Base-by-base conservation (phyloP, 345 rosid species). In the Combretum micranthum region DNA sequence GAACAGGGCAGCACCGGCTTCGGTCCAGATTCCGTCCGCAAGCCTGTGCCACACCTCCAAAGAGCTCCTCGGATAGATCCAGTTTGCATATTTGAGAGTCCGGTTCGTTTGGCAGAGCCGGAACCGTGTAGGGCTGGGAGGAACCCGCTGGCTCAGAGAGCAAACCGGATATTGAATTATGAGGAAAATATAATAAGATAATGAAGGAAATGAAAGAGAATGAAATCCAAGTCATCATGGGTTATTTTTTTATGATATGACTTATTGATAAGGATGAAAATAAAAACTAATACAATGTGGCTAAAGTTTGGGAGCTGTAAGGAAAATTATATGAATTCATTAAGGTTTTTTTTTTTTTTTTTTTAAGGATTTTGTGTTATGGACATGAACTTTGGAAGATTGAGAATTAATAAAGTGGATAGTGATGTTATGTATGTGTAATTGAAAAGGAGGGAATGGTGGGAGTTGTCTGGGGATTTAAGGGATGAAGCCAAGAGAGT, bases 31-130 rank as follows among this genome's bases (percentile, higher is more conserved):
- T 77, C 54, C 83, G 66, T 45, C 95, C 84, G 64, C 99, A 93
- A 0, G 99, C 99, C 12, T 77, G 84, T 60, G 74, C 76, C 37
- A 93, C 99, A 1, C 99, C 99, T 20, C 99, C 99, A 61, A 93
- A 93, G 37, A 93, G 91, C 77, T 93, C 99, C 23, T 74, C 92
- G 0, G 99, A 90, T 65, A 93, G 86, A 86, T 93, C 97, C 15
- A 93, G 82, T 15, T 83, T 76, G 75, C 97, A 93, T 56, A 67
- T 72, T 53, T 82, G 90, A 60, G 86, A 73, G 50, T 84, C 74
- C 0, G 87, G 78, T 60, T 84, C 90, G 26, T 63, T 79, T 0
- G 98, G 98, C 60, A 82, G 81, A 23, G 98, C 96, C 1, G 96
- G 98, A 55, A 88, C 98, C 13, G 91, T 88, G 67, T 85, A 83